Evolutionary conservation across 1,139 yeast species (phyloP).

Genomic region (Arxiozyma slooffiae): DNA sequence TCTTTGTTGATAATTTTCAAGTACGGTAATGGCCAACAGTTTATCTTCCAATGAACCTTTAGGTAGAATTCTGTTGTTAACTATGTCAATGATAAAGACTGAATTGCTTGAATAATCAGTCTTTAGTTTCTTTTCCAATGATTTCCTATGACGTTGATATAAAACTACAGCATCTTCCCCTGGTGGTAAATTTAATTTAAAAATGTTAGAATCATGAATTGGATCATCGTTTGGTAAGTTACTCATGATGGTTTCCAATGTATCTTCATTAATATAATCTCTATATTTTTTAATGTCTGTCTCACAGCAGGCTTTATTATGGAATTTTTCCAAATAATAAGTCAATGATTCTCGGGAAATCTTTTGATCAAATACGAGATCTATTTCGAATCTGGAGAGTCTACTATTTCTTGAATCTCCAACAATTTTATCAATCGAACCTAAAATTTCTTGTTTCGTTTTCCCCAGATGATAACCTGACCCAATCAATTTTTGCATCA

Average conservation of each 20-base stretch:
- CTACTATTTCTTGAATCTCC: conserved; percentile 26
- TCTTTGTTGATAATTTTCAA: conserved; percentile 25
- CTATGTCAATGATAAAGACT: conserved; percentile 19
- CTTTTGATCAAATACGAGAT: conserved; percentile 9
- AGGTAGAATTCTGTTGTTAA: conserved; percentile 9
- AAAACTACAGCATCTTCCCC: conserved; percentile 6
- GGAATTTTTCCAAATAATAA: conserved; percentile 21
- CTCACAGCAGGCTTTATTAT: conserved; percentile 28
- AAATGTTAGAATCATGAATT: conserved; percentile 22
- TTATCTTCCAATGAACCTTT: conserved; percentile 11
- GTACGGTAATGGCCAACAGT: conserved; percentile 17
- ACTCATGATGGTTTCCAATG: conserved; percentile 5
- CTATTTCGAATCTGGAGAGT: conserved; percentile 22
- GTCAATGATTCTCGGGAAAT: conserved; percentile 15
- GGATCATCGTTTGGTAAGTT: conserved; percentile 10
- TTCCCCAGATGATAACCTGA: conserved; percentile 15
- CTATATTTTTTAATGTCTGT: conserved; percentile 19
- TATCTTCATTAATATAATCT: conserved; percentile 7
- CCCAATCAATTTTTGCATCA: conserved; percentile 17
- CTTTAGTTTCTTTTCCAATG: conserved; percentile 16
- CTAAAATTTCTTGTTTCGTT: conserved; percentile 13
- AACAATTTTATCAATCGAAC: conserved; percentile 9
- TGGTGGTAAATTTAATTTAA: conserved; percentile 9
- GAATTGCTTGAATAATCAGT: conserved; percentile 27
- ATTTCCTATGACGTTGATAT: conserved; percentile 14